Conservation (phyloP, 306 rosid genomes). For the Cucumis sativus region DNA sequence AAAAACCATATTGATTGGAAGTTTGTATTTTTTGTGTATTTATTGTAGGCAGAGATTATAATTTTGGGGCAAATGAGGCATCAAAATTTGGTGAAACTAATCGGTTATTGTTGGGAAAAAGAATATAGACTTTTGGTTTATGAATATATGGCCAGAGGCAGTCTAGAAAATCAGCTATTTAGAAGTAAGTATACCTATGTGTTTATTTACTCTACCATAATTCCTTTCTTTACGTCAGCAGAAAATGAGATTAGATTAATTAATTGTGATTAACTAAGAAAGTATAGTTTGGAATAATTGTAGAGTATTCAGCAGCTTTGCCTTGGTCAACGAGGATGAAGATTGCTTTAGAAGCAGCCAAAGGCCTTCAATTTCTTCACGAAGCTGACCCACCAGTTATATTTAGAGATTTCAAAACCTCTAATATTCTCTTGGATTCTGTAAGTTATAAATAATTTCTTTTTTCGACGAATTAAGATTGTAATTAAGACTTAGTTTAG, state of each 20-base stretch:
- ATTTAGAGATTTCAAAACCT: slow-evolving; percentile 70
- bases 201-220: neutral
- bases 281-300: neutral
- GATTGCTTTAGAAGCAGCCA: slow-evolving; percentile 78
- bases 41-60: slow-evolving; percentile 60
- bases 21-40: neutral
- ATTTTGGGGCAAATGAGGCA: slow-evolving; percentile 84
- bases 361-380: slow-evolving; percentile 77
- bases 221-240: neutral
- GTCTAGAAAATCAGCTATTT: slow-evolving; percentile 56
- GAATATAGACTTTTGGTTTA: slow-evolving; percentile 80
- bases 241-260: neutral
- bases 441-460: slow-evolving; percentile 20
- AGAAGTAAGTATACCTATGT: slow-evolving; percentile 20
- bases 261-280: neutral
- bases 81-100: slow-evolving; percentile 69
- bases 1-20: neutral
- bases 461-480: no score
- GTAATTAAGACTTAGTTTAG: no score
- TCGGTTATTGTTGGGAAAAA: slow-evolving; percentile 86
- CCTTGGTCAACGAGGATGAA: slow-evolving; percentile 91
- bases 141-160: slow-evolving; percentile 71
- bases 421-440: slow-evolving; percentile 65
- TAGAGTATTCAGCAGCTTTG: slow-evolving; percentile 67
- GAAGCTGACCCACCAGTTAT: slow-evolving; percentile 70